A percentile compares a stretch with the other conserved stretches of the same genome.
phyloP scores from a whole-genome alignment of 257 asterid genomes.

The Anisodus acutangulus region DNA sequence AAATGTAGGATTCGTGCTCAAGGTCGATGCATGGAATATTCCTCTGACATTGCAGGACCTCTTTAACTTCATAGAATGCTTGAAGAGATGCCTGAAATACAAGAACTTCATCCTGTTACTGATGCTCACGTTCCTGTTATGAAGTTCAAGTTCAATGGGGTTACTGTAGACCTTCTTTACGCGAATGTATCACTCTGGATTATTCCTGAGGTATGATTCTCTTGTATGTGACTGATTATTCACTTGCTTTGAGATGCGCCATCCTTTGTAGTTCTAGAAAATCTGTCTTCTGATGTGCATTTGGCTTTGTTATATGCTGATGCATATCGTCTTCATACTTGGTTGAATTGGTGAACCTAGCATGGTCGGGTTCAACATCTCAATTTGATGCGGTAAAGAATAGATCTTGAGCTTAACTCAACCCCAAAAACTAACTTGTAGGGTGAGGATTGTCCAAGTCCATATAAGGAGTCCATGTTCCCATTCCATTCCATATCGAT shows the following conservation, averaged over 20 bases:
- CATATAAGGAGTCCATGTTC: too few species aligned
- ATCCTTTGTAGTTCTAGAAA: neutral
- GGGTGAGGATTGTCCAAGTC: too few species aligned
- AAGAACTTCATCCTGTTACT: slow-evolving; percentile 81
- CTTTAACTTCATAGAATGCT: slow-evolving; percentile 74
- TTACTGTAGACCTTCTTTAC: slow-evolving; percentile 82
- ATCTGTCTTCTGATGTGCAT: slow-evolving; percentile 8
- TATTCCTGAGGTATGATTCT: slow-evolving; percentile 69
- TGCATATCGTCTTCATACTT: neutral
- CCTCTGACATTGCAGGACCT: slow-evolving; percentile 63
- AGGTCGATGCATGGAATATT: slow-evolving; percentile 23
- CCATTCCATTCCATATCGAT: too few species aligned
- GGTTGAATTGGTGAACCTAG: slow-evolving; percentile 6
- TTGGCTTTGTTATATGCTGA: neutral
- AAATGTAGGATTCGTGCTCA: slow-evolving; percentile 13
- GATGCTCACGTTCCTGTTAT: slow-evolving; percentile 91
- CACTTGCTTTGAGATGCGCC: slow-evolving; percentile 24
- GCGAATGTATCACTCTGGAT: slow-evolving; percentile 79
- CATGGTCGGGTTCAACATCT: neutral
- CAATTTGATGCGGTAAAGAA: neutral
- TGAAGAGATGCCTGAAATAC: slow-evolving; percentile 84
- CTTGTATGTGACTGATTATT: slow-evolving; percentile 3
- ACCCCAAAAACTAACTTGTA: too few species aligned
- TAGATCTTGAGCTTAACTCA: too few species aligned
- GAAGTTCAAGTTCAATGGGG: slow-evolving; percentile 79